Base-by-base conservation (phyloP, 768 basidiomycete species). In the Auriscalpium microsporum region DNA sequence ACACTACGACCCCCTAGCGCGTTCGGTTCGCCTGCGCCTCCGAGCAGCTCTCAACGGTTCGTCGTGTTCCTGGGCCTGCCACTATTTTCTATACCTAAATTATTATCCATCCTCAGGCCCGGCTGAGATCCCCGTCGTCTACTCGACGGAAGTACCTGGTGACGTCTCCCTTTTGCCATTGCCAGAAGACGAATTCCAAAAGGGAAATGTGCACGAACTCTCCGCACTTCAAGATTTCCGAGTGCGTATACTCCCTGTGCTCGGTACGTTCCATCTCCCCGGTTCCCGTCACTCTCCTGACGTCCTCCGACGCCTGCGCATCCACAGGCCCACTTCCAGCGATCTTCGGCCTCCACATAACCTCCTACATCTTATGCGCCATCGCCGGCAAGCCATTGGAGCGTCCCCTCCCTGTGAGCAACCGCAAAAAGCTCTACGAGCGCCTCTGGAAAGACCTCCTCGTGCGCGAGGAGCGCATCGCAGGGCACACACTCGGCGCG, bases 1-100 rank as follows among this genome's bases (percentile, higher is more conserved):
- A 0, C 78, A 90, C 42, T 95, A 98, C 64, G 96, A 98, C 68
- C 94, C 94, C 4, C 81, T 99, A 16, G 96, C 96, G 21, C 86
- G 94, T 55, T 80, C 89, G 19, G 94, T 98, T 28, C 82, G 96
- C 4, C 77, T 84, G 28, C 81, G 88, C 48, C 76, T 91, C 23
- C 86, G 58, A 7, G 61, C 61, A 10, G 86, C 49, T 66, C 78
- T 14, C 72, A 76, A 56, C 14, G 36, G 16, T 17, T 44, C 56
- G 40, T 42, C 17, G 40, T 42, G 40, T 7, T 28, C 28, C 28
- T 28, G 28, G 5, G 28, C 28, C 28, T 28, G 28, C 10, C 14
- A 42, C 40, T 9, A 37, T 11, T 8, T 17, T 40, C n/a, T 19
- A 14, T 19, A 33, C 45, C 48, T 8, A 13, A 14, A 45, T 21